A percentile compares a stretch with the other conserved stretches of the same genome.
These are phyloP conservation scores for Heimioporus sp. DNA, from an alignment of 768 basidiomycete species.

Conservation along the genomic window DNA sequence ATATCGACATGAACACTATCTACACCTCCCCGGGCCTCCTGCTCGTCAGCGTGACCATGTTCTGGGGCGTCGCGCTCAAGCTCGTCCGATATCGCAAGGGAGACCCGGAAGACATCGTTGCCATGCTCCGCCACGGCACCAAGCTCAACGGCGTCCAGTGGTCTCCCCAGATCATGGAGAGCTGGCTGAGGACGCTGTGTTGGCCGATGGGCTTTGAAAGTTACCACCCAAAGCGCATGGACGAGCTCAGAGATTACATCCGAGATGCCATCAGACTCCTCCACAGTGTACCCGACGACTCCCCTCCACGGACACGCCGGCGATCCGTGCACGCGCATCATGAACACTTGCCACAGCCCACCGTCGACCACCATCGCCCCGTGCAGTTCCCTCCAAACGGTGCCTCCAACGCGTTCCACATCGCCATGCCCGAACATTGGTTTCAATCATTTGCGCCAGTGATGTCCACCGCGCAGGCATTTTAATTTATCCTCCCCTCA, in stretches of 20 bases:
- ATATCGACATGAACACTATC: conserved; percentile 55
- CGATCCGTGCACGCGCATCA: conserved; percentile 9
- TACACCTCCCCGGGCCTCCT: conserved; percentile 54
- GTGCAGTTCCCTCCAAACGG: neutral
- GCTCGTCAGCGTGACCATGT: conserved; percentile 62
- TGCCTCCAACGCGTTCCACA: neutral
- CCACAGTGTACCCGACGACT: conserved; percentile 16
- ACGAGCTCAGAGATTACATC: conserved; percentile 50
- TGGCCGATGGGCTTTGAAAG: conserved; percentile 61
- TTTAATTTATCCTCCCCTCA: conserved; percentile 5
- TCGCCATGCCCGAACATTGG: conserved; percentile 27
- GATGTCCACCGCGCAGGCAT: neutral
- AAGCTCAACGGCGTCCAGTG: conserved; percentile 52
- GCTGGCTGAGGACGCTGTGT: conserved; percentile 56
- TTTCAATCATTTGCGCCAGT: neutral
- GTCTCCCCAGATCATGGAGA: conserved; percentile 52
- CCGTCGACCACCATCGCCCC: neutral
- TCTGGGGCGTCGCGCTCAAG: conserved; percentile 73
- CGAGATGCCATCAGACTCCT: conserved; percentile 45
- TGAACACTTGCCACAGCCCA: conserved; percentile 2
- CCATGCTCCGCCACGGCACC: conserved; percentile 59
- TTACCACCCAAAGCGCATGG: conserved; percentile 44
- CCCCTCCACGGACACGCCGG: conserved; percentile 5
- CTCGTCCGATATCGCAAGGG: conserved; percentile 64
- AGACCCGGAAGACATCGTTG: conserved; percentile 64